Base-by-base conservation (phyloP, 2,329 filamentous ascomycete species). In the Fusarium compactum region DNA sequence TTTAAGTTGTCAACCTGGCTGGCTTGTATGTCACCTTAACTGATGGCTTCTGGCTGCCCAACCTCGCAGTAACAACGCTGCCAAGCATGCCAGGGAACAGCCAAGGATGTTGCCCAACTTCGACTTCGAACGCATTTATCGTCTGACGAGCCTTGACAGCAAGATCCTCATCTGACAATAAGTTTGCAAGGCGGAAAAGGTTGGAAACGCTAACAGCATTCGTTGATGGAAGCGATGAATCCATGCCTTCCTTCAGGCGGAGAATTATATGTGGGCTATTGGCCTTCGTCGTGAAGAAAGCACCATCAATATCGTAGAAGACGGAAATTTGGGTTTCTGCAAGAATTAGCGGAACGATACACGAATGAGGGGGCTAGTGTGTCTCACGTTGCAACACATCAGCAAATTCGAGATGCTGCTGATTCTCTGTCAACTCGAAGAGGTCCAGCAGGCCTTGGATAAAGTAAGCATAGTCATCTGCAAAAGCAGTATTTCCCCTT, bases 401-500 rank as follows among this genome's bases (percentile, higher is more conserved):
- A 1, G 95, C 95, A 85, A 95, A 97, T 65, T 91, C 83, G 7
- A 98, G 84, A 82, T 92, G 93, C 45, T 83, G 82, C 70, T 91
- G 90, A 60, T 97, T 90, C 67, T 91, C 91, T 0, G 93, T 97
- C 1, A 91, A 88, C 78, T 95, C 91, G 77, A 97, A 97, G 29
- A 98, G 86, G 72, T 95, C 91, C 60, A 98, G 83, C 3, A 98
- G 84, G 1, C 94, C 95, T 52, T 91, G 89, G 52, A 94, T 92
- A 43, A 98, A 79, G 79, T 95, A 97, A 5, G 95, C 94, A 77
- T 98, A 98, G 81, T 99, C 96, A 74, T 98, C 96, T 2, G 95
- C 93, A 79, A 98, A 97, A 0, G 89, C 95, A 41, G 86, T 85
- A 20, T 89, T 85, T 29, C 91, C 90, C 11, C 89, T 83, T 69